Conservation (phyloP, 2,329 filamentous ascomycete species). For the Colletotrichum sp. region DNA sequence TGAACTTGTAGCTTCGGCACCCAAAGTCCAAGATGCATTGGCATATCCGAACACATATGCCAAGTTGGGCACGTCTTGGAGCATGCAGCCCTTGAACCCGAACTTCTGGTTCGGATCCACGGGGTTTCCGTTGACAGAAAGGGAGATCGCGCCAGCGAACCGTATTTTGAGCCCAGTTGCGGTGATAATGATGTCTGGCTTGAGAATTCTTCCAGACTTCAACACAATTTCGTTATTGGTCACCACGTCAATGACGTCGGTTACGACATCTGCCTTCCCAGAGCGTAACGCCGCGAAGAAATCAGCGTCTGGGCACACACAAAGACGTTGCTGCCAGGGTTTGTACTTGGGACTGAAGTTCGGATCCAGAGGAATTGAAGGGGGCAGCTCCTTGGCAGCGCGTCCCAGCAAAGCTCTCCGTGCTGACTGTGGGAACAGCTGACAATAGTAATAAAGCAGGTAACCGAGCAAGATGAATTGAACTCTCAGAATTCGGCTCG, state of each 20-base stretch:
- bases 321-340: conserved; percentile 74
- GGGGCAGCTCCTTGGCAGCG: conserved; percentile 52
- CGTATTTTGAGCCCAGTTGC: conserved; percentile 66
- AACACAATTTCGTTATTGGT: conserved; percentile 49
- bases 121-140: conserved; percentile 55
- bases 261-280: conserved; percentile 46
- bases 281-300: conserved; percentile 46
- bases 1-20: conserved; percentile 57
- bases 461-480: conserved; percentile 39
- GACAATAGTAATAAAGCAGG: conserved; percentile 33
- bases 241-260: conserved; percentile 50
- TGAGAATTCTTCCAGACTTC: conserved; percentile 45
- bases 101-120: conserved; percentile 50
- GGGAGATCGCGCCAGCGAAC: conserved; percentile 56
- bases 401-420: conserved; percentile 37
- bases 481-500: conserved; percentile 52
- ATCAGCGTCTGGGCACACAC: conserved; percentile 55
- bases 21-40: conserved; percentile 67
- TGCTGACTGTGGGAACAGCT: conserved; percentile 5
- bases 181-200: conserved; percentile 68
- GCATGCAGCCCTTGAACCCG: conserved; percentile 65
- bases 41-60: conserved; percentile 65
- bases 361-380: conserved; percentile 50
- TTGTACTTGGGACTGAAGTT: conserved; percentile 61
- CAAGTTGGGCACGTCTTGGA: conserved; percentile 67